phyloP scores from a whole-genome alignment of 176 grass and related monocot species.

The Metroxylon sagu region DNA sequence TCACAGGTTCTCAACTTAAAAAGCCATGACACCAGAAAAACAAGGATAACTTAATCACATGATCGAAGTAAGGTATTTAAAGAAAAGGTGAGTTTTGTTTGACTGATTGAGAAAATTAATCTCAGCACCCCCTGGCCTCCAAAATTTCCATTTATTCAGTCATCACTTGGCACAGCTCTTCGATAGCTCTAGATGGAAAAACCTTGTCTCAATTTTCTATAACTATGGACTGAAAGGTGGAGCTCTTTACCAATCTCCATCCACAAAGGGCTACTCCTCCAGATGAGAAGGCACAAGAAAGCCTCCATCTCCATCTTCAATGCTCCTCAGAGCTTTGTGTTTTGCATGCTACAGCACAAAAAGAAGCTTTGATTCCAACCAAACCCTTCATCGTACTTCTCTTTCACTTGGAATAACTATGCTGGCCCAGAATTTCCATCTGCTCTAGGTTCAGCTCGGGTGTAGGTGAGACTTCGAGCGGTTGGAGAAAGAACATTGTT shows the following conservation, averaged over 20 bases:
- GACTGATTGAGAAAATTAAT: background rate
- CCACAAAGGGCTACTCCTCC: too few relatives aligned
- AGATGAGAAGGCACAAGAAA: too few relatives aligned
- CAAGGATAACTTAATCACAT: background rate
- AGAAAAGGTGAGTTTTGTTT: slow-evolving; percentile 6
- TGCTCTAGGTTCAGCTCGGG: slow-evolving; percentile 6
- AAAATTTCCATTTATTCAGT: background rate
- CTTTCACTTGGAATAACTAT: background rate
- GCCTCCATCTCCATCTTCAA: too few relatives aligned
- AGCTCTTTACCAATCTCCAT: too few relatives aligned
- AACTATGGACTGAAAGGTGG: too few relatives aligned
- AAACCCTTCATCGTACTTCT: background rate
- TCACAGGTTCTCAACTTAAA: too few relatives aligned
- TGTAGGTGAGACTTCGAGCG: slow-evolving; percentile 17
- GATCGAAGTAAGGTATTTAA: slow-evolving; percentile 25
- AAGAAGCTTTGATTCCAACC: too few relatives aligned
- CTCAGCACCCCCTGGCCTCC: background rate
- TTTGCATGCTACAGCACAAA: too few relatives aligned
- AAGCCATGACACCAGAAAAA: too few relatives aligned
- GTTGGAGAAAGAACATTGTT: slow-evolving; percentile 11
- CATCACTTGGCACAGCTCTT: background rate
- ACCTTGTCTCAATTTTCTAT: too few relatives aligned
- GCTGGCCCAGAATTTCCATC: background rate
- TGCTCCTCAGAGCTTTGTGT: too few relatives aligned
- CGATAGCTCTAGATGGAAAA: background rate